Conservation (phyloP, 2,329 filamentous ascomycete species). For the Aspergillus brunneoviolaceus region DNA sequence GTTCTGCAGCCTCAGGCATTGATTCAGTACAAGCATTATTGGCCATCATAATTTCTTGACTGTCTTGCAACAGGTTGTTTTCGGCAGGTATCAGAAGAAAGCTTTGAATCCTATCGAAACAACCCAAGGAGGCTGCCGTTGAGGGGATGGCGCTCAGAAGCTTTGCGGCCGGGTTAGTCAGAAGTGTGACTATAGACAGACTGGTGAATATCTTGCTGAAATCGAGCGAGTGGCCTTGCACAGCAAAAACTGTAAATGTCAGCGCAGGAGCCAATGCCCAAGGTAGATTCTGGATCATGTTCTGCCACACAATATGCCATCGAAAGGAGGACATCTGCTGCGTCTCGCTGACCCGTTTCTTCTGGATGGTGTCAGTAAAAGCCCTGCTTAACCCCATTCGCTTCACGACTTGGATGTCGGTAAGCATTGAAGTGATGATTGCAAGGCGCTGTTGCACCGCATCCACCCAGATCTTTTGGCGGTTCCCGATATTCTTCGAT, state of each 20-base stretch:
- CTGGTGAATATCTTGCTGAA: constrained; percentile 21
- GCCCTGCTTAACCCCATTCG: constrained; percentile 36
- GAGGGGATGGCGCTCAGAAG: constrained; percentile 21
- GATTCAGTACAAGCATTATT: neutral
- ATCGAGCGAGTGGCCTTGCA: neutral
- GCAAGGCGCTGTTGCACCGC: constrained; percentile 43
- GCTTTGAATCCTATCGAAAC: constrained; percentile 18
- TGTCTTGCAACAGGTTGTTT: neutral
- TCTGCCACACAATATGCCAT: constrained; percentile 15
- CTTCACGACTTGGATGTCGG: constrained; percentile 44
- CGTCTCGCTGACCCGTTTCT: constrained; percentile 11
- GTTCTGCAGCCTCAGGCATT: neutral
- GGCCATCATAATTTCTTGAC: neutral
- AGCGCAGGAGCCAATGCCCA: constrained; percentile 19
- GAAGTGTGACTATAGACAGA: constrained; percentile 24
- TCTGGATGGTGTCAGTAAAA: constrained; percentile 12
- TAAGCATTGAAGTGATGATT: constrained; percentile 40
- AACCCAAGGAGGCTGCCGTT: constrained; percentile 13
- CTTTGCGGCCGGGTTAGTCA: constrained; percentile 20
- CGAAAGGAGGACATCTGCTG: constrained; percentile 15
- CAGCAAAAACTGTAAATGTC: constrained; percentile 21
- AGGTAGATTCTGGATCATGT: constrained; percentile 21
- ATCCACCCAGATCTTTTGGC: constrained; percentile 42
- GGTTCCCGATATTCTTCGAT: constrained; percentile 9
- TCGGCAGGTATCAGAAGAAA: constrained; percentile 11